Evolutionary conservation across 1,284 basidiomycete genomes (phyloP).

Genomic region (Tremellales sp.): DNA sequence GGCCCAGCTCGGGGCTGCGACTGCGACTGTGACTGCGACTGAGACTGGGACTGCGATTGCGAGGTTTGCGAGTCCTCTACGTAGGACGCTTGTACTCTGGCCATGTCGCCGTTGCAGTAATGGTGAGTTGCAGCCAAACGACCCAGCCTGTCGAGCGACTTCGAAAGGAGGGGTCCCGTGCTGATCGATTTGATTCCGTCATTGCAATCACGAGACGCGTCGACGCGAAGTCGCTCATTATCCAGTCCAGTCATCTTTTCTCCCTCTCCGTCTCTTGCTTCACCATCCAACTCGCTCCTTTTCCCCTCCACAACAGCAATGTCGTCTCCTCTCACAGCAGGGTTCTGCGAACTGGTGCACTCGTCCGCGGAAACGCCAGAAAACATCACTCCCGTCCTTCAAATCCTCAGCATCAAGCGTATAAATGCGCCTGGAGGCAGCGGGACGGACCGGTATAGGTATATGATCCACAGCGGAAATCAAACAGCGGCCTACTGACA

Average conservation of each 20-base stretch:
- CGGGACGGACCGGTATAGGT: conserved; percentile 47
- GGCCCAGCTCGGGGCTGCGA: no score
- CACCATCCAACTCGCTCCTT: conserved; percentile 2
- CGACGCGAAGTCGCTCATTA: conserved; percentile 6
- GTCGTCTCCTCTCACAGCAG: conserved; percentile 37
- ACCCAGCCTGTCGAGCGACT: no score
- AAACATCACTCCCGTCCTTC: conserved; percentile 61
- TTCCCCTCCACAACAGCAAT: conserved; percentile 19
- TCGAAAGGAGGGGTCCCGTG: no score
- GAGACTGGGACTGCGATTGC: no score
- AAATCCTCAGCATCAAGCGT: conserved; percentile 77
- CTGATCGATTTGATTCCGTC: no score
- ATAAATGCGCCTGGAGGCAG: conserved; percentile 51
- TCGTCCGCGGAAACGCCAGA: conserved; percentile 29
- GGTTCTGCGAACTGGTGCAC: conserved; percentile 38
- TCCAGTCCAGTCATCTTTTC: conserved; percentile 7
- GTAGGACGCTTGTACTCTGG: no score
- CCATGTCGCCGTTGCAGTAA: no score
- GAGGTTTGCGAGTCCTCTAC: no score
- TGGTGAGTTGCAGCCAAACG: no score
- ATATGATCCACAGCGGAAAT: conserved; percentile 9
- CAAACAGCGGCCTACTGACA: not conserved
- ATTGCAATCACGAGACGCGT: conserved; percentile 5
- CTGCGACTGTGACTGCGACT: no score
- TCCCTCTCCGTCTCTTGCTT: not conserved